phyloP scores from a whole-genome alignment of 768 basidiomycete genomes.

The Phylloporus scabripes region DNA sequence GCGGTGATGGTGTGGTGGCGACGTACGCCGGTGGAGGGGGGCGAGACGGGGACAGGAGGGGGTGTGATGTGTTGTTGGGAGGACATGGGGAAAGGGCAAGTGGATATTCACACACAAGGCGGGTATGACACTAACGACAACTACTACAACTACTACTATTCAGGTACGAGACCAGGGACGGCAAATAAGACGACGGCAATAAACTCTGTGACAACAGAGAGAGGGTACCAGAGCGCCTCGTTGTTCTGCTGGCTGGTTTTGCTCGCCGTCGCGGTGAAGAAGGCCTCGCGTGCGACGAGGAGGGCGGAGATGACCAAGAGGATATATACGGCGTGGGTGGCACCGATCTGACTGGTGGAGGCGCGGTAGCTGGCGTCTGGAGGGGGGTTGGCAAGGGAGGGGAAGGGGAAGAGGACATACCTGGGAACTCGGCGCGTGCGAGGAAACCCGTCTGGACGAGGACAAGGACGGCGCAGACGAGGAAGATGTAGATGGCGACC shows the following conservation, averaged over 20 bases:
- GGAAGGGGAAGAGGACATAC: not conserved
- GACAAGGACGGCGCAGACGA: constrained; percentile 22
- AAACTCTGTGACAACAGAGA: constrained; percentile 29
- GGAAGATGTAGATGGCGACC: constrained; percentile 28
- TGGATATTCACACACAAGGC: constrained; percentile 13
- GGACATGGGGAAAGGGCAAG: constrained; percentile 28
- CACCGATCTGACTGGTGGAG: constrained; percentile 8
- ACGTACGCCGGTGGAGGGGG: constrained; percentile 49
- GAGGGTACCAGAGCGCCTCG: constrained; percentile 31
- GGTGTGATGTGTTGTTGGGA: constrained; percentile 38
- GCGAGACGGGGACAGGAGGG: constrained; percentile 36
- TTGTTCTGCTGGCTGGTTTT: constrained; percentile 16
- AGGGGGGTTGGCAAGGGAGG: not conserved
- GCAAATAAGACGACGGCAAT: constrained; percentile 27
- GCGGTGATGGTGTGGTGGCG: constrained; percentile 82
- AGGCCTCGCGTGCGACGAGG: constrained; percentile 27
- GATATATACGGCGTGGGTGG: constrained; percentile 17
- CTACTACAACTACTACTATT: not conserved
- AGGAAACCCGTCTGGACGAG: constrained; percentile 16
- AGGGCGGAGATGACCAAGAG: constrained; percentile 22
- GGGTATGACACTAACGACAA: not conserved
- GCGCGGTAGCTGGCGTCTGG: constrained; percentile 9
- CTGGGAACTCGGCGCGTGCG: constrained; percentile 13
- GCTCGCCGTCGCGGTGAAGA: constrained; percentile 25
- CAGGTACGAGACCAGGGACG: constrained; percentile 30